Conservation (phyloP, 2,329 filamentous ascomycete species). For the Aureobasidium lini region DNA sequence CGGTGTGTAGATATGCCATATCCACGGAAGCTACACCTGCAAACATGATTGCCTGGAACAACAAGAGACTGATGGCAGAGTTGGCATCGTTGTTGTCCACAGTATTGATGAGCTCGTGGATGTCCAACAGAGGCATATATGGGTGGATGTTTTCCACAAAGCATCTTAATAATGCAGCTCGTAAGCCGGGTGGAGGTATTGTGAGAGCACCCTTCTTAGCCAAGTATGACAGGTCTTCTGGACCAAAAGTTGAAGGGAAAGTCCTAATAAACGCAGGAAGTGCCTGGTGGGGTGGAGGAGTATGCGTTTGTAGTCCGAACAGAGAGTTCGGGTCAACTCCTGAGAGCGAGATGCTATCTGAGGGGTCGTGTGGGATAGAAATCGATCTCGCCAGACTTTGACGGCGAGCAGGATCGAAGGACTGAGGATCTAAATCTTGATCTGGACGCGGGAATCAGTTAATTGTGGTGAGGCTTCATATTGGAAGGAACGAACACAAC, state of each 20-base stretch:
- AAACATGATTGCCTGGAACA: conserved; percentile 96
- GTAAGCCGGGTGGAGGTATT: conserved; percentile 61
- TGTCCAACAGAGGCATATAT: conserved; percentile 80
- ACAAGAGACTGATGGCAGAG: conserved; percentile 68
- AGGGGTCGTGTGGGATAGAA: conserved; percentile 8
- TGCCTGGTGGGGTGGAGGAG: conserved; percentile 28
- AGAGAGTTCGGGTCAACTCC: neutral
- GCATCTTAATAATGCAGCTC: conserved; percentile 71
- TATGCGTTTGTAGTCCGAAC: neutral
- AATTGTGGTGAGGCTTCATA: neutral
- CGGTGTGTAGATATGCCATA: conserved; percentile 64
- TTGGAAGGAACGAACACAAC: conserved; percentile 40
- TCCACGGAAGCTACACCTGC: conserved; percentile 83
- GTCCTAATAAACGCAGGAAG: conserved; percentile 69
- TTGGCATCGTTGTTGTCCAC: conserved; percentile 61
- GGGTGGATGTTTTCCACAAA: conserved; percentile 89
- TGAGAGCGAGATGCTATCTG: conserved; percentile 1
- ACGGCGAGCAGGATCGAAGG: conserved; percentile 3
- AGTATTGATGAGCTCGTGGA: conserved; percentile 52
- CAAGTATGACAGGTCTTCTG: conserved; percentile 77
- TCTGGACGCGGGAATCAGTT: neutral
- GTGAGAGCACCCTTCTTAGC: conserved; percentile 76
- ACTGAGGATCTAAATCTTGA: conserved; percentile 11
- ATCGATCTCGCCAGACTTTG: conserved; percentile 8
- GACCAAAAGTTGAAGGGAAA: conserved; percentile 65